Evolutionary conservation across 2,329 filamentous ascomycete genomes (phyloP), one percentile per base, ranked within the genome.

Genomic region (Onygena corvina): DNA sequence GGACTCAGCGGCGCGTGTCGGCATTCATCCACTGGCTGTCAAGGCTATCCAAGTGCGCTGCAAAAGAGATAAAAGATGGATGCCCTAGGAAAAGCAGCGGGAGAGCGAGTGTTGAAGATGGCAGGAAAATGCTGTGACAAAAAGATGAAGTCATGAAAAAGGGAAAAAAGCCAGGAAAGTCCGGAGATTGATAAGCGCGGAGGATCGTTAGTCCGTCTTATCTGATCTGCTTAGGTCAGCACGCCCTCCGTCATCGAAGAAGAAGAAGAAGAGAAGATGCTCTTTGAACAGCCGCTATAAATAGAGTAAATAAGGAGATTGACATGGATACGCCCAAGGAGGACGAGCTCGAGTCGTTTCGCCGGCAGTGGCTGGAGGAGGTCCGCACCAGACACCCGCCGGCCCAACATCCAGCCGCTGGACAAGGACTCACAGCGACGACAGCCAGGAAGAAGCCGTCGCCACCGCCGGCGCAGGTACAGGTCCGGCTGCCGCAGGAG

Each of bases 351-450:
- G 86, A 94, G 66, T 81, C 77, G 40, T 95, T 95, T 68, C 82
- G 90, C 56, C 77, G 79, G 60, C 76, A 87, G 73, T 95, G 89
- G 89, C 79, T 80, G 52, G 83, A 86, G 57, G 89, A 95, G 63
- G 84, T 94, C 4, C 69, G 71, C 44, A 58, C 57, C 35, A 30
- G 49, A 18, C 36, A 40, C 36, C 36, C 36, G 36, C 36, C 36
- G 9, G 53, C 30, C 4, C 27, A 33, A 6, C 52, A 52, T 14
- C 21, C 29, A 38, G 53, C 55, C 16, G 45, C 56, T 16, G 51
- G 16, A 42, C 51, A 14, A 23, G 50, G 16, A 35, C 52, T 60
- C 46, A 51, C 53, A 44, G 50, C 59, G 57, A 59, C 49, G 29
- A 53, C 58, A 8, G 36, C 23, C 11, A 21, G 36, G 38, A 40